These are phyloP conservation scores for Botrytis sinoallii DNA, from an alignment of 2,329 filamentous ascomycete genomes.

Conservation along the genomic window DNA sequence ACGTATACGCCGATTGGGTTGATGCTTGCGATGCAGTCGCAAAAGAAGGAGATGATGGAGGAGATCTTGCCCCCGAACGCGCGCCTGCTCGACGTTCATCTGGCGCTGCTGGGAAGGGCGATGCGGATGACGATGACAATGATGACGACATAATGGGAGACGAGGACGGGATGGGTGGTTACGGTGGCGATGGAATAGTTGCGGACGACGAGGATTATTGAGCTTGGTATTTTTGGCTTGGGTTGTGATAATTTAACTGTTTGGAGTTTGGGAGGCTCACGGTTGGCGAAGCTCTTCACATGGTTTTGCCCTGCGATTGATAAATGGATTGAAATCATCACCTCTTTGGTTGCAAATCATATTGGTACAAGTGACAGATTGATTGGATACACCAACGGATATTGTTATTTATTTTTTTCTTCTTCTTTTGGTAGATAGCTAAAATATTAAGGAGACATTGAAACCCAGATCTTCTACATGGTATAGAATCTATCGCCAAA, in stretches of 20 bases:
- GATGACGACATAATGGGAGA: conserved; percentile 37
- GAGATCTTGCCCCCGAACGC: conserved; percentile 30
- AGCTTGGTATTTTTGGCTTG: conserved; percentile 1
- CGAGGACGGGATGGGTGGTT: conserved; percentile 50
- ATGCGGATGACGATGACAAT: conserved; percentile 38
- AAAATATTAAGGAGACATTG: conserved; percentile 1
- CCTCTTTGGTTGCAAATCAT: neutral
- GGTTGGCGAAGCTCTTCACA: conserved; percentile 2
- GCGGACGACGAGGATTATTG: conserved; percentile 57
- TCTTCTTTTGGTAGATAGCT: neutral
- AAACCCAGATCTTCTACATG: conserved; percentile 50
- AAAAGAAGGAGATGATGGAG: conserved; percentile 50
- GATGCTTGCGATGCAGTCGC: conserved; percentile 81
- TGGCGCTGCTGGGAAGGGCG: conserved; percentile 29
- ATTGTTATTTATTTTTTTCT: neutral
- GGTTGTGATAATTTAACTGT: conserved; percentile 1
- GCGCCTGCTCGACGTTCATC: conserved; percentile 24
- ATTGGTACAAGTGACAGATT: conserved; percentile 1
- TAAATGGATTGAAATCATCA: neutral
- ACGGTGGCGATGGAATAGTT: conserved; percentile 53
- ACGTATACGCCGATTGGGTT: conserved; percentile 98
- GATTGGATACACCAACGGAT: neutral
- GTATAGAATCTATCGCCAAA: conserved; percentile 97
- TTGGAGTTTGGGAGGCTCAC: conserved; percentile 12
- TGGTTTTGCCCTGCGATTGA: neutral